These are phyloP conservation scores for Kodamaea arcana DNA, from an alignment of 1,139 yeast genomes.

Conservation along the genomic window DNA sequence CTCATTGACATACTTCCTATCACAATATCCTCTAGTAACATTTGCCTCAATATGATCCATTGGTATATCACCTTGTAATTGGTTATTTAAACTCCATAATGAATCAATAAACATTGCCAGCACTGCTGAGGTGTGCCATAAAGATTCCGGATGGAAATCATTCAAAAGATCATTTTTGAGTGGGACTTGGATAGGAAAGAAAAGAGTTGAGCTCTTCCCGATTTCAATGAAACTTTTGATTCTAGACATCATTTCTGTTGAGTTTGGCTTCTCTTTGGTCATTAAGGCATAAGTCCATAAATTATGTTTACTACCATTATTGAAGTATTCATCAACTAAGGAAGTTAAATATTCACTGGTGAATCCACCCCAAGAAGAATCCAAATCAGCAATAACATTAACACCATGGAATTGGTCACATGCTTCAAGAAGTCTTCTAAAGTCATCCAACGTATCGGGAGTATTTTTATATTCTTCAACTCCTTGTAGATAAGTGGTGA, in stretches of 20 bases:
- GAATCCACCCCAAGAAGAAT: slow-evolving; percentile 85
- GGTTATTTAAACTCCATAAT: slow-evolving; percentile 38
- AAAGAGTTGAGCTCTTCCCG: slow-evolving; percentile 42
- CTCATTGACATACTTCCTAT: slow-evolving; percentile 34
- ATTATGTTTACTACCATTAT: slow-evolving; percentile 47
- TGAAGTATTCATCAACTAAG: slow-evolving; percentile 67
- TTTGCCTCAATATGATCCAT: slow-evolving; percentile 35
- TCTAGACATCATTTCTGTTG: slow-evolving; percentile 28
- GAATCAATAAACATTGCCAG: slow-evolving; percentile 31
- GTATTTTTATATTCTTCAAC: slow-evolving; percentile 24
- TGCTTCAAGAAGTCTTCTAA: slow-evolving; percentile 67
- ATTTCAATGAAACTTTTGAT: slow-evolving; percentile 46
- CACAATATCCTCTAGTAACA: slow-evolving; percentile 23
- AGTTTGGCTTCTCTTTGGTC: slow-evolving; percentile 2
- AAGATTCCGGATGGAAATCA: slow-evolving; percentile 17
- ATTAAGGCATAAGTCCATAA: slow-evolving; percentile 38
- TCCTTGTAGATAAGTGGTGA: slow-evolving; percentile 27
- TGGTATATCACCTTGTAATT: slow-evolving; percentile 14
- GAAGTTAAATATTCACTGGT: slow-evolving; percentile 47
- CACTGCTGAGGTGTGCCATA: slow-evolving; percentile 43
- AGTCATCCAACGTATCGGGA: slow-evolving; percentile 50
- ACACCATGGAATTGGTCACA: slow-evolving; percentile 74
- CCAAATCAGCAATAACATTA: slow-evolving; percentile 62
- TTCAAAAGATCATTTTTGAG: slow-evolving; percentile 4
- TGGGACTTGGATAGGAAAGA: slow-evolving; percentile 41